Evolutionary conservation across 805 yeast species (phyloP).

Genomic region (Candida vartiovaarae): DNA sequence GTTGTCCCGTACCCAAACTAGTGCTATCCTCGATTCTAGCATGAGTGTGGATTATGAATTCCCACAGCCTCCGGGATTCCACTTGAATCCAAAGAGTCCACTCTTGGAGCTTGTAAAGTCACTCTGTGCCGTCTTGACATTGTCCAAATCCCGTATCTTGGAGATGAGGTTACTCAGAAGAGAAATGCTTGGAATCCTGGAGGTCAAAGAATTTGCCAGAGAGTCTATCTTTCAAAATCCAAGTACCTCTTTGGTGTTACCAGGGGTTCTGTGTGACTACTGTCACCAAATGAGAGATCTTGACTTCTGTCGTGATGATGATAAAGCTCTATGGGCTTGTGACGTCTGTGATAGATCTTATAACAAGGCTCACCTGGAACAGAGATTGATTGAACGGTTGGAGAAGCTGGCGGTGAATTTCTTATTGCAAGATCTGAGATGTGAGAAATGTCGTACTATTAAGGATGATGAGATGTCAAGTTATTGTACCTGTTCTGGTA

Average conservation of each 20-base stretch:
- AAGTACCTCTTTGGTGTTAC: constrained; percentile 56
- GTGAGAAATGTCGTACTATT: constrained; percentile 67
- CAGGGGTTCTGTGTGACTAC: constrained; percentile 68
- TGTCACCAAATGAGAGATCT: constrained; percentile 72
- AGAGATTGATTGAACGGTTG: constrained; percentile 62
- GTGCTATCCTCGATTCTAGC: constrained; percentile 60
- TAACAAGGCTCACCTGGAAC: constrained; percentile 70
- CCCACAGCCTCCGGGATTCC: constrained; percentile 74
- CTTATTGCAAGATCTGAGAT: constrained; percentile 73
- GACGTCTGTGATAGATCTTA: constrained; percentile 56
- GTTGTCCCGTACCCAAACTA: constrained; percentile 62
- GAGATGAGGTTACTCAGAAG: constrained; percentile 74
- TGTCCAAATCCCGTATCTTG: constrained; percentile 55
- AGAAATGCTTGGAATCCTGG: constrained; percentile 65
- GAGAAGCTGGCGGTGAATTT: constrained; percentile 49
- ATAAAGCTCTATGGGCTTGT: constrained; percentile 47
- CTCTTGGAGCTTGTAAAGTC: constrained; percentile 73
- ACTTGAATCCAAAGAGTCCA: constrained; percentile 54
- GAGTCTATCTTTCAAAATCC: constrained; percentile 73
- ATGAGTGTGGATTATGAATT: constrained; percentile 59
- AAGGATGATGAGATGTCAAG: constrained; percentile 62
- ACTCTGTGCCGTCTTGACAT: constrained; percentile 61
- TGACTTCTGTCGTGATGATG: constrained; percentile 73
- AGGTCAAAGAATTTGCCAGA: constrained; percentile 76
- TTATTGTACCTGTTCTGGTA: constrained; percentile 85